Percentiles rank a stretch among this genome's conserved stretches.
These are phyloP conservation scores for Panicum miliaceum DNA, from an alignment of 176 grass and related monocot species.

Conservation along the genomic window DNA sequence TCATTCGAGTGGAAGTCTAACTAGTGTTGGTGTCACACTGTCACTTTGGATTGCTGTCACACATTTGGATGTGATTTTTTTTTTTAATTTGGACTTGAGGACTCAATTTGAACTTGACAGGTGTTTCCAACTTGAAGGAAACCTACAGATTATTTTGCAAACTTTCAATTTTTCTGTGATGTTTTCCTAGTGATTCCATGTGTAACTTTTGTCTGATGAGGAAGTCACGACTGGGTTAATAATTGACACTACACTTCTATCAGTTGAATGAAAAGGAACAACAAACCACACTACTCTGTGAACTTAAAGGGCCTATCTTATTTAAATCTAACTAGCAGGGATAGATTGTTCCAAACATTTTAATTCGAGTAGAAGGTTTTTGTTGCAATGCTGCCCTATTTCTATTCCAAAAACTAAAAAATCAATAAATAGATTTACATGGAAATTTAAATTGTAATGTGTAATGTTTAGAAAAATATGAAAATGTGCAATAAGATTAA, in stretches of 20 bases:
- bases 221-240: background rate
- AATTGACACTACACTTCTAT: background rate
- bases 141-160: background rate
- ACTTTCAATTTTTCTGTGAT: background rate
- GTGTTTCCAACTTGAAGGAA: background rate
- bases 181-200: background rate
- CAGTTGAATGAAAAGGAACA: background rate
- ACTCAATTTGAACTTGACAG: background rate
- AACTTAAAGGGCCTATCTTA: background rate
- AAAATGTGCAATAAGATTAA: constrained; percentile 8
- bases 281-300: background rate
- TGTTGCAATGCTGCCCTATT: background rate
- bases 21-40: background rate
- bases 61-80: background rate
- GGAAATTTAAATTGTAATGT: background rate
- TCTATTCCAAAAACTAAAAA: background rate
- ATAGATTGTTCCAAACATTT: background rate
- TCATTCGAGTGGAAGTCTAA: background rate
- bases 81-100: background rate
- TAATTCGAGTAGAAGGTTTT: background rate
- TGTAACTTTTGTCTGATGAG: background rate
- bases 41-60: background rate
- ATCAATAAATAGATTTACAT: constrained; percentile 13
- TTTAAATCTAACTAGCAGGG: background rate
- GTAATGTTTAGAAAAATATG: background rate